These are phyloP conservation scores for Kappamyces sp. DNA, from an alignment of 192 early-diverging fungal species.

Conservation along the genomic window DNA sequence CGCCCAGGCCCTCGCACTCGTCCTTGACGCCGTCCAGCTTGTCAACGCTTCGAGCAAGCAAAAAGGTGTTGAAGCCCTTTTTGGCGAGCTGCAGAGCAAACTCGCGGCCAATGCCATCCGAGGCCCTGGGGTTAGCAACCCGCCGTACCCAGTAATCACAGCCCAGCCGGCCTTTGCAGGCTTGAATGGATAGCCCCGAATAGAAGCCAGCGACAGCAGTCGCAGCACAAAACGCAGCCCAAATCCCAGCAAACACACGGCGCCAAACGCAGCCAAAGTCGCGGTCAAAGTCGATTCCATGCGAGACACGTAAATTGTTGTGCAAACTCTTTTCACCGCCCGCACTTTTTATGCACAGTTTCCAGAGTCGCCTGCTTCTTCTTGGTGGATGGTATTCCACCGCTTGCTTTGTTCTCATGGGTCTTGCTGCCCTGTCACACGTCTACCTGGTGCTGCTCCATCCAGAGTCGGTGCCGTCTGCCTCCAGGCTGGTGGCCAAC, in stretches of 20 bases:
- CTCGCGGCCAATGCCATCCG: conserved; percentile 94
- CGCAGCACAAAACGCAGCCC: conserved; percentile 12
- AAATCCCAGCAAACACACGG: conserved; percentile 7
- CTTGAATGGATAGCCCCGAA: conserved; percentile 36
- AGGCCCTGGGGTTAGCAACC: no score
- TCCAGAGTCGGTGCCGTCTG: no score
- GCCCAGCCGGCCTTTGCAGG: conserved; percentile 60
- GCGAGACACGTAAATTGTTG: no score
- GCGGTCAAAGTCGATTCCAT: no score
- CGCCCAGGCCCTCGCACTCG: conserved; percentile 51
- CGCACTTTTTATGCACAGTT: no score
- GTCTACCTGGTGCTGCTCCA: no score
- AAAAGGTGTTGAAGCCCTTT: conserved; percentile 73
- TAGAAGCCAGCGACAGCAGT: conserved; percentile 18
- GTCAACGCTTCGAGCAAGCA: conserved; percentile 72
- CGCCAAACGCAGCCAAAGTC: conserved; percentile 17
- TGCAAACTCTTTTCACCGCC: no score
- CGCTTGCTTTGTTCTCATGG: no score
- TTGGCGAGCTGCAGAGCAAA: conserved; percentile 86
- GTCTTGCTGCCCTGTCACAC: no score
- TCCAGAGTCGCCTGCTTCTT: no score
- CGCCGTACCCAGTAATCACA: conserved; percentile 94
- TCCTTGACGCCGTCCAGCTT: conserved; percentile 72
- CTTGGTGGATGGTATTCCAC: no score
- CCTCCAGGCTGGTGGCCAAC: no score